Evolutionary conservation across 2,329 filamentous ascomycete species (phyloP), one percentile per base, ranked within the genome.

Genomic region (Exophiala mesophila): DNA sequence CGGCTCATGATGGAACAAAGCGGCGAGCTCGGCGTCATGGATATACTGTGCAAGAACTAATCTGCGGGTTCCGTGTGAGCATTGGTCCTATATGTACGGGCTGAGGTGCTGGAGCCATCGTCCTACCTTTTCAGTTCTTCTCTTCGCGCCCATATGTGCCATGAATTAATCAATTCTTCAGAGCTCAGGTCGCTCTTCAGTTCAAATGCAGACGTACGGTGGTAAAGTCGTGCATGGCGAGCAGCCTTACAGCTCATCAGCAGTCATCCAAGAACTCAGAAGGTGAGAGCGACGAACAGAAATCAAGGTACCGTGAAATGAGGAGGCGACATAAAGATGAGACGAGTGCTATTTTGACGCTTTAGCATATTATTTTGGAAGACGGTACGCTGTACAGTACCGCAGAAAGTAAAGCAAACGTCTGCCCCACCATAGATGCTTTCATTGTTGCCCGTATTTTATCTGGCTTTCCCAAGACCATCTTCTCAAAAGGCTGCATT

Each of bases 351-450:
- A 18, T 13, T 8, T 8, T 5, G 12, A 6, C 23, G 23, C 24
- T 9, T 15, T 19, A 23, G 16, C 6, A n/a, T 18, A 15, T 8
- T 9, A 13, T 18, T 8, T 23, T 18, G 19, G 8, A 4, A 21
- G 8, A 24, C 10, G 9, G n/a, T 6, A 26, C 12, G 8, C 18
- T 23, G 20, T 13, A 8, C n/a, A 24, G 5, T 17, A 39, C 36
- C 18, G 18, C 45, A n/a, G 45, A 47, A 20, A 42, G 40, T 8
- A 47, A 36, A 15, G 45, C 45, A 33, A 44, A 47, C 9, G 46
- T 49, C 35, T 49, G 46, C 12, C 46, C 46, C 15, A 49, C 46
- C 32, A 49, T 45, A n/a, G 42, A 32, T 3, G 42, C 39, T 36
- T 46, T 45, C 4, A 38, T 7, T n/a, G 36, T 36, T 13, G 36